Percentiles rank a stretch among this genome's conserved stretches.
Conservation (phyloP, 2,329 filamentous ascomycete species). For the Rutstroemia sydowiana region DNA sequence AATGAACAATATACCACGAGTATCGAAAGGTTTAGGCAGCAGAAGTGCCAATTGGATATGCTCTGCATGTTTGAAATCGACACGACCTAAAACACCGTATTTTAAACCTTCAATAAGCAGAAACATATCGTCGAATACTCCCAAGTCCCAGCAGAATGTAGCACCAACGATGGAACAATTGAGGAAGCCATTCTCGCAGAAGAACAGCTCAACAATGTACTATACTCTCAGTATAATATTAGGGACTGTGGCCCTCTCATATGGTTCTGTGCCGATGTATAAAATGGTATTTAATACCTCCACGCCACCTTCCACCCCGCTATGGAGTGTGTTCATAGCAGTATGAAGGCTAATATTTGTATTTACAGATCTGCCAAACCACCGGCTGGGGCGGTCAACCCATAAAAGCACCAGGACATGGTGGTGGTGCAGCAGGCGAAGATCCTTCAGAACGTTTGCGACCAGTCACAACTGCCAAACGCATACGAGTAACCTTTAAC, state of each 20-base stretch:
- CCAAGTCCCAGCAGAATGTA: constrained; percentile 24
- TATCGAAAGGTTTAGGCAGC: constrained; percentile 16
- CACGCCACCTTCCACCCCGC: neutral
- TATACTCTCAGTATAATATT: constrained; percentile 73
- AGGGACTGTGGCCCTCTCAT: constrained; percentile 71
- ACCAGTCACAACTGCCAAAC: constrained; percentile 72
- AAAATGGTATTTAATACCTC: constrained; percentile 57
- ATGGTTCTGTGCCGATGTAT: constrained; percentile 79
- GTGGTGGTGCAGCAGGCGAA: constrained; percentile 42
- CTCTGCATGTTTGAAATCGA: constrained; percentile 21
- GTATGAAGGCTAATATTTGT: constrained; percentile 8
- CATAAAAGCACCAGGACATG: constrained; percentile 69
- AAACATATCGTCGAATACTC: constrained; percentile 21
- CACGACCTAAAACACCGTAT: constrained; percentile 14
- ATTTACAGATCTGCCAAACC: constrained; percentile 65
- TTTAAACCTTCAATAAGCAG: constrained; percentile 22
- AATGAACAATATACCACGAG: constrained; percentile 16
- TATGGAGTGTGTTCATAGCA: no score
- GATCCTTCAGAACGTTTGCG: constrained; percentile 71
- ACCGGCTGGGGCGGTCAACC: constrained; percentile 92
- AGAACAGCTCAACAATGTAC: constrained; percentile 63
- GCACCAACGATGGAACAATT: constrained; percentile 57
- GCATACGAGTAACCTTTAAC: constrained; percentile 92
- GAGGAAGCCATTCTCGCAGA: constrained; percentile 54
- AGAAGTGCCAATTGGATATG: constrained; percentile 27